Evolutionary conservation across 2,329 filamentous ascomycete species (phyloP).

Genomic region (Pseudocercospora fuligena): DNA sequence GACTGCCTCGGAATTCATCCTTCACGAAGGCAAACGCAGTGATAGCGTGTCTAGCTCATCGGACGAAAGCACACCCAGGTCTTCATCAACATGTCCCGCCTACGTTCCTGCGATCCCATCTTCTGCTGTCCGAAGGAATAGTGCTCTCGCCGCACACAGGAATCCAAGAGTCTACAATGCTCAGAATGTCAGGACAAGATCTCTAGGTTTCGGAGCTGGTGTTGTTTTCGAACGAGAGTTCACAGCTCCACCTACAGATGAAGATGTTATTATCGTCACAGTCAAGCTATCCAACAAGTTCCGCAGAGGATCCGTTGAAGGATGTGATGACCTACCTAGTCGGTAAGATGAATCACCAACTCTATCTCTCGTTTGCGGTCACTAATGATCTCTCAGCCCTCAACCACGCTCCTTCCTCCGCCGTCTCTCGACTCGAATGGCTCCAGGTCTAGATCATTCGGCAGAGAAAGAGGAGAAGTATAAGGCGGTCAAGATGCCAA

Average conservation of each 20-base stretch:
- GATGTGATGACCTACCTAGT: constrained; percentile 27
- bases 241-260: constrained; percentile 25
- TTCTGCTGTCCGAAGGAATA: constrained; percentile 16
- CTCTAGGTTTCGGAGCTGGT: constrained; percentile 23
- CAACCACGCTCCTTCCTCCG: constrained; percentile 33
- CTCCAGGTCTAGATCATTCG: constrained; percentile 18
- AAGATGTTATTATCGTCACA: constrained; percentile 38
- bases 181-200: constrained; percentile 15
- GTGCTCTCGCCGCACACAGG: constrained; percentile 21
- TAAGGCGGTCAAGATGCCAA: constrained; percentile 39
- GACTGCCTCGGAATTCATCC: constrained; percentile 15
- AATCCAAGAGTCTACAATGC: constrained; percentile 18
- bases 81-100: constrained; percentile 15
- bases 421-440: constrained; percentile 35
- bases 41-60: constrained; percentile 5
- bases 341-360: constrained; percentile 18
- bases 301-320: constrained; percentile 24
- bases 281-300: constrained; percentile 31
- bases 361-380: neutral
- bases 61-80: constrained; percentile 1
- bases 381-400: constrained; percentile 25
- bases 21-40: constrained; percentile 1
- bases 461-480: constrained; percentile 31
- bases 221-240: constrained; percentile 30
- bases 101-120: constrained; percentile 7